Percentiles rank a stretch among this genome's conserved stretches.
These are phyloP conservation scores for Meripilus lineatus DNA, from an alignment of 1,284 basidiomycete species.

Conservation along the genomic window DNA sequence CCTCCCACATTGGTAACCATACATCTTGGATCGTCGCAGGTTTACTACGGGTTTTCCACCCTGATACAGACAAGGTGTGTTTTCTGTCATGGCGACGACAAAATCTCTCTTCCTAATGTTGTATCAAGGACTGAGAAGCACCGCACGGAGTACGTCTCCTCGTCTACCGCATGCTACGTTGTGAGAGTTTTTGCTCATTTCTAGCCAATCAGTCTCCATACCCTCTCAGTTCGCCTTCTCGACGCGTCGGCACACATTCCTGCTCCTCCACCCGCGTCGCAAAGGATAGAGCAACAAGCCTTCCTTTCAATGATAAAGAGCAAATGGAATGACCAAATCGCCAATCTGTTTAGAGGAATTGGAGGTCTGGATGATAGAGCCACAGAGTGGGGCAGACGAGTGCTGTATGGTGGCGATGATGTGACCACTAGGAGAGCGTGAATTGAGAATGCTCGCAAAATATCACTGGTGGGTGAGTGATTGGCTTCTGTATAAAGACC, in stretches of 20 bases:
- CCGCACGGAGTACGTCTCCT: slow-evolving; percentile 20
- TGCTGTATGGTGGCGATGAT: slow-evolving; percentile 22
- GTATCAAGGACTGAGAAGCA: slow-evolving; percentile 23
- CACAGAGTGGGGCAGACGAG: slow-evolving; percentile 21
- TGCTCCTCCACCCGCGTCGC: slow-evolving; percentile 20
- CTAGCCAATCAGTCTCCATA: slow-evolving; percentile 20
- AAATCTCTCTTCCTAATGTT: background rate
- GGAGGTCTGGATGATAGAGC: slow-evolving; percentile 19
- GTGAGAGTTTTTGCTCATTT: background rate
- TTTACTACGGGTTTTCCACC: slow-evolving; percentile 29
- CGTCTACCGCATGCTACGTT: background rate
- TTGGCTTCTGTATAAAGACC: too few relatives aligned
- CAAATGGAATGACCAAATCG: slow-evolving; percentile 27
- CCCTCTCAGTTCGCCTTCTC: slow-evolving; percentile 21
- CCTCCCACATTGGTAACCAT: background rate
- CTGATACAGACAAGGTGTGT: slow-evolving; percentile 25
- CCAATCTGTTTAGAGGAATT: slow-evolving; percentile 18
- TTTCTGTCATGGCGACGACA: background rate
- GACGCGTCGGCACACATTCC: slow-evolving; percentile 18
- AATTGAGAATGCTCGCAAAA: too few relatives aligned
- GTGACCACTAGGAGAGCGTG: too few relatives aligned
- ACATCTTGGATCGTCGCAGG: slow-evolving; percentile 14
- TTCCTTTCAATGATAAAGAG: slow-evolving; percentile 22
- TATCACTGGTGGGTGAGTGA: too few relatives aligned
- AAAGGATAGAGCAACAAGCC: slow-evolving; percentile 23